Evolutionary conservation across 2,329 filamentous ascomycete species (phyloP), one percentile per base, ranked within the genome.

Genomic region (Cadophora gregata): DNA sequence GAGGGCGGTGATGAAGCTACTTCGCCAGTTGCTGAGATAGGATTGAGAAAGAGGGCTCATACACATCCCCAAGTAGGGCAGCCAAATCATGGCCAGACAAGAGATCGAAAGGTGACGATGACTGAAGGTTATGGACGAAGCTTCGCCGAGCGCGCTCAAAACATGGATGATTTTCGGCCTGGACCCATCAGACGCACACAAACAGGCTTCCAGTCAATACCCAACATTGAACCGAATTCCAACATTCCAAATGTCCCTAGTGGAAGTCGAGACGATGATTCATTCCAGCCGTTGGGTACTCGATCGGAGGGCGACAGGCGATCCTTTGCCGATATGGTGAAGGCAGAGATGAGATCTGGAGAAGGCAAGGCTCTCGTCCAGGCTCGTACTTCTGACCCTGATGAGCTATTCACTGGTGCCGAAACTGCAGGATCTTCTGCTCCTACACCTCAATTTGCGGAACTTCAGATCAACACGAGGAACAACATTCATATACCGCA

Each of bases 1-100:
- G 90, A 95, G 78, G 95, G 95, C 66, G 95, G 95, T 38, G 95
- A 97, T 75, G 93, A 97, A 78, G 90, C 91, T 63, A 88, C 92
- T 63, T 81, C 85, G 9, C 91, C 92, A 1, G 86, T 89, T 1
- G 82, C 88, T 24, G 91, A 96, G 75, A 90, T 97, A 63, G 89
- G 88, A 5, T 84, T 82, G 76, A 89, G 85, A 78, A 82, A 77
- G 71, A 71, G 71, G 60, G 66, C 74, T 36, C 66, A 73, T 56
- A 70, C 73, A 51, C 70, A 76, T 38, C 74, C 75, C n/a, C 65
- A 64, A 36, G 59, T 62, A 36, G 64, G 59, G 10, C 72, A 70
- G 48, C 48, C 62, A 59, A 56, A 55, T 62, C 64, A 61, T 59
- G 61, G 56, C 16, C 59, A 67, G 27, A 59, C 64, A 56, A 51